Percentiles rank a stretch among this genome's conserved stretches.
phyloP scores from a whole-genome alignment of 2,329 filamentous ascomycete genomes.

The Leptographium galeiforme region DNA sequence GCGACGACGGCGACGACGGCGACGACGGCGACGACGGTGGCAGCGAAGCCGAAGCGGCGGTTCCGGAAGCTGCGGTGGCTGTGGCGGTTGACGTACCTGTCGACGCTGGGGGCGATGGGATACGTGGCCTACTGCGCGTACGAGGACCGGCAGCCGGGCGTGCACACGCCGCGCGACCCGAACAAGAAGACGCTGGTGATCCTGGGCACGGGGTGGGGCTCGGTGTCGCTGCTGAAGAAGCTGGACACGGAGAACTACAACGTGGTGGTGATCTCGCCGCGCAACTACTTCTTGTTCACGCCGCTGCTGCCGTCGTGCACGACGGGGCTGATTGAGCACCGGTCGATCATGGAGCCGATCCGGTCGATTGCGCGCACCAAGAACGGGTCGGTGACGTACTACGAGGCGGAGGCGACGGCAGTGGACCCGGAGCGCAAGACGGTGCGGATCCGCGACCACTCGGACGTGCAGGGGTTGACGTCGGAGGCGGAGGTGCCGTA shows the following conservation, averaged over 20 bases:
- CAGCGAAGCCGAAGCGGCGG: conserved; percentile 36
- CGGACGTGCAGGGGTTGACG: conserved; percentile 75
- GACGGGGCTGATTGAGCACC: conserved; percentile 93
- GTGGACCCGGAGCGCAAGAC: conserved; percentile 87
- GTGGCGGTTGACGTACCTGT: conserved; percentile 73
- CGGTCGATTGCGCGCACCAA: conserved; percentile 93
- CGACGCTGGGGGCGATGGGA: conserved; percentile 52
- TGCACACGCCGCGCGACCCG: conserved; percentile 69
- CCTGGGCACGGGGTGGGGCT: conserved; percentile 88
- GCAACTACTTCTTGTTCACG: conserved; percentile 99
- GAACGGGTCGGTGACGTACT: conserved; percentile 86
- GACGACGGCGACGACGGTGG: conserved; percentile 20
- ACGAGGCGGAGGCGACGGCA: conserved; percentile 93
- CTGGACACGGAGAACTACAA: conserved; percentile 99
- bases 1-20: conserved; percentile 17
- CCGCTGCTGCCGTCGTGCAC: conserved; percentile 95
- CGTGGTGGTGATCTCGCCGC: conserved; percentile 90
- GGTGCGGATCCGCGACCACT: conserved; percentile 81
- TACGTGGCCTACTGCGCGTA: conserved; percentile 75
- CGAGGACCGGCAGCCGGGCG: conserved; percentile 63
- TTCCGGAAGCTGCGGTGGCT: conserved; percentile 65
- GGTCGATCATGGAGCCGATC: conserved; percentile 98
- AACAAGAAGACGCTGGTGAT: conserved; percentile 94
- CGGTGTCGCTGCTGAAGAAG: conserved; percentile 93
- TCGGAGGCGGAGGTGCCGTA: conserved; percentile 83